Conservation (phyloP, 352 stramenopile genomes). For the Phytophthora multivora region DNA sequence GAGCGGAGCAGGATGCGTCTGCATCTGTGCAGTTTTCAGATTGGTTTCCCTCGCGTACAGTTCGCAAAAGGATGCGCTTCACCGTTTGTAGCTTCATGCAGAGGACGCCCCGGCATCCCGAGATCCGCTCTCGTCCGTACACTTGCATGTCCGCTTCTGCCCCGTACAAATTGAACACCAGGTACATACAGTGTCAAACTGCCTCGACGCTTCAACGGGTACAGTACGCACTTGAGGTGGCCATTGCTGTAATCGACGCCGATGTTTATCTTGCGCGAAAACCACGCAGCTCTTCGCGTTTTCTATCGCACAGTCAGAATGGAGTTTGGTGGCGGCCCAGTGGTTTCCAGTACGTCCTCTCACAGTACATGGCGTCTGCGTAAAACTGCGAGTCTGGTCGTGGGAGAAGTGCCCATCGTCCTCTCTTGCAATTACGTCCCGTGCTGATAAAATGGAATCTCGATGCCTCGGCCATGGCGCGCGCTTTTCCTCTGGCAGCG, state of each 20-base stretch:
- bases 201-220: background rate
- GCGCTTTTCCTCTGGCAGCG: background rate
- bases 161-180: background rate
- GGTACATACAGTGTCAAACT: too few species aligned
- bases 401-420: background rate
- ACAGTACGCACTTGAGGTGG: background rate
- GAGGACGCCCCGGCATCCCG: background rate
- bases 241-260: background rate
- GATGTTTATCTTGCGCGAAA: background rate
- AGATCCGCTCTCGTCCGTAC: slow-evolving; percentile 1
- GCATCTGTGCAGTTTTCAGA: background rate
- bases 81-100: background rate
- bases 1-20: background rate
- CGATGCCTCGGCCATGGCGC: background rate
- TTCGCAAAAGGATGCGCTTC: background rate
- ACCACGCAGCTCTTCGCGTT: background rate
- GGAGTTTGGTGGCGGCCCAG: too few species aligned
- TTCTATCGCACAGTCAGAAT: background rate
- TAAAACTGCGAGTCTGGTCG: background rate
- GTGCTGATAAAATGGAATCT: slow-evolving; percentile 3
- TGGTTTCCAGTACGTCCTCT: too few species aligned
- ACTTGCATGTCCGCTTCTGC: too few species aligned
- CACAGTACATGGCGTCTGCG: background rate
- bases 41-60: background rate
- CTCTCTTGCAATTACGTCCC: background rate